A percentile compares a stretch with the other conserved stretches of the same genome.
Evolutionary conservation across 192 early-diverging fungal genomes (phyloP).

Genomic region (Backusella morwellensis): DNA sequence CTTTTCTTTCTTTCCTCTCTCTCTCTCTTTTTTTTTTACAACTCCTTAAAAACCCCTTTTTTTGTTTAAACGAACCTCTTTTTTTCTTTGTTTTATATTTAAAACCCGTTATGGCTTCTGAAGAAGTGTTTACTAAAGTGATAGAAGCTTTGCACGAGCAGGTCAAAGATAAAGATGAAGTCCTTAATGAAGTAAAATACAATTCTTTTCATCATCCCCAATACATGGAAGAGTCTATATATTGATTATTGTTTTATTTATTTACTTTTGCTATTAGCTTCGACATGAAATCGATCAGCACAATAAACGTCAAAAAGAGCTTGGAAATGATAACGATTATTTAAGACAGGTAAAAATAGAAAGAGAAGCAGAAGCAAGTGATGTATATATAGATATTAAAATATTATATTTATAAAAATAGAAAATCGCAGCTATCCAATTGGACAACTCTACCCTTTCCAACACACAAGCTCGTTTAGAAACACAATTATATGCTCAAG

Average conservation of each 20-base stretch:
- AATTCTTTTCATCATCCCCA: background rate
- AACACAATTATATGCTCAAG: conserved; percentile 49
- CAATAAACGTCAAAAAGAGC: conserved; percentile 11
- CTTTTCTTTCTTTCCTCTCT: background rate
- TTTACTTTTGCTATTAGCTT: conserved; percentile 17
- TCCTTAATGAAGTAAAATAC: conserved; percentile 22
- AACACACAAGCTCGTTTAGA: conserved; percentile 42
- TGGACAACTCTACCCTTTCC: conserved; percentile 29
- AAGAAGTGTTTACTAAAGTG: conserved; percentile 20
- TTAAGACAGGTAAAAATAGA: conserved; percentile 21
- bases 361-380: background rate
- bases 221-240: background rate
- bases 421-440: conserved; percentile 29
- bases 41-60: background rate
- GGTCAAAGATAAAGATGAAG: conserved; percentile 19
- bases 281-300: conserved; percentile 22
- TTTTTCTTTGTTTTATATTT: conserved; percentile 7
- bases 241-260: background rate
- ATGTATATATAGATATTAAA: background rate
- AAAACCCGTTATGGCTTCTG: conserved; percentile 12
- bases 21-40: background rate
- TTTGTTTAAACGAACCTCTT: background rate
- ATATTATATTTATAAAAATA: background rate
- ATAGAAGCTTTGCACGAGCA: conserved; percentile 24
- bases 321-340: conserved; percentile 28